Percentiles rank a stretch among this genome's conserved stretches.
Evolutionary conservation across 2,329 filamentous ascomycete genomes (phyloP).

Genomic region (Aphanoascus verrucosus): DNA sequence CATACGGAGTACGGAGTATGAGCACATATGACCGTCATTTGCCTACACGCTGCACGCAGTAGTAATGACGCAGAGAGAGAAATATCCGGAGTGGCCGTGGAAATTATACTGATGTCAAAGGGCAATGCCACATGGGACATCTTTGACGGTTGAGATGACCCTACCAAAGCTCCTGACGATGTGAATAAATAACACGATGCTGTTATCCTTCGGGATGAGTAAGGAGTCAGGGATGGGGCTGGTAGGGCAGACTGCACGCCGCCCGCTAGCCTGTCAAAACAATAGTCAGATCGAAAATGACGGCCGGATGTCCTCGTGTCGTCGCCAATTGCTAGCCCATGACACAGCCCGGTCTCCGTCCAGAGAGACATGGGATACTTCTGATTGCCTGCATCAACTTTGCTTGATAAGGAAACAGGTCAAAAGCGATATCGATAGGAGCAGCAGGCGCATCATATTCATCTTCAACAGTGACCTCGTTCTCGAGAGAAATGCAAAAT

Average conservation of each 20-base stretch:
- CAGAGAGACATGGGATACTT: too few relatives aligned
- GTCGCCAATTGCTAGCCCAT: background rate
- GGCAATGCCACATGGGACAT: background rate
- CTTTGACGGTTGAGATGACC: background rate
- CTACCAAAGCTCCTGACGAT: background rate
- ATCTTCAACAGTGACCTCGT: too few relatives aligned
- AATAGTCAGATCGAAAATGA: constrained; percentile 2
- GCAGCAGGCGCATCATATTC: too few relatives aligned
- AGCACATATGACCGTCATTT: too few relatives aligned
- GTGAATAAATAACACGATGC: background rate
- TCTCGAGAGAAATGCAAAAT: too few relatives aligned
- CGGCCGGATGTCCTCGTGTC: background rate
- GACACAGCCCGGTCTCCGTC: too few relatives aligned
- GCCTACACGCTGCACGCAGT: too few relatives aligned
- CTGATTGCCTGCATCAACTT: background rate
- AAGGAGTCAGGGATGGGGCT: constrained; percentile 5
- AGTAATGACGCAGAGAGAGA: too few relatives aligned
- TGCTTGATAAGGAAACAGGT: background rate
- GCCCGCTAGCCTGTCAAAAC: constrained; percentile 7
- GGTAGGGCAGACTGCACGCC: constrained; percentile 2
- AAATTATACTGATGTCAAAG: background rate
- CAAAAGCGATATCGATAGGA: too few relatives aligned
- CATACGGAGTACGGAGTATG: too few relatives aligned
- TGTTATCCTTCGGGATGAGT: background rate
- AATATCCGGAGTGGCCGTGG: too few relatives aligned